These are phyloP conservation scores for Cladosporium sp. DNA, from an alignment of 2,329 filamentous ascomycete genomes.

Conservation along the genomic window DNA sequence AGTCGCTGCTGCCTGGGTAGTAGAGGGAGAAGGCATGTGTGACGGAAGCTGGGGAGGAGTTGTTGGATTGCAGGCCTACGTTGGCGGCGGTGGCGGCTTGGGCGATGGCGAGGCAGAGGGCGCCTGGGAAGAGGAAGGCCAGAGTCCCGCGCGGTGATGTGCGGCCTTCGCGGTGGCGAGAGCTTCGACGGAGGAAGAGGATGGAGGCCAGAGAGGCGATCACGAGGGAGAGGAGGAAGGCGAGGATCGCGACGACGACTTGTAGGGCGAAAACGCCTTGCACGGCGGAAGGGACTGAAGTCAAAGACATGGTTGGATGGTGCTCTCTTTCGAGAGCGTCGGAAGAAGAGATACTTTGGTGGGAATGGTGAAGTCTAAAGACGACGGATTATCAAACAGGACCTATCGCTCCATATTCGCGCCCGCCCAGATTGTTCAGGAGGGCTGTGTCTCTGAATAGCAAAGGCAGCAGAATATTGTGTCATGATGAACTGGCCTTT, in stretches of 20 bases:
- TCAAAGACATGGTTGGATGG: constrained; percentile 9
- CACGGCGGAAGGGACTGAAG: not conserved
- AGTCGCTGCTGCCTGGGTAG: not conserved
- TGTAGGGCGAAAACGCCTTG: constrained; percentile 12
- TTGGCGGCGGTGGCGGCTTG: constrained; percentile 3
- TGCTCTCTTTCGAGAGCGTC: too few species aligned
- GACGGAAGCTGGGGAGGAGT: not conserved
- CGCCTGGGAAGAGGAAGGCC: constrained; percentile 5
- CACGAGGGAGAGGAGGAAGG: constrained; percentile 3
- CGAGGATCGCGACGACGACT: constrained; percentile 6
- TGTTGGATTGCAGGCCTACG: not conserved
- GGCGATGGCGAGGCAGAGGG: constrained; percentile 9
- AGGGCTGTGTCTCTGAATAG: too few species aligned
- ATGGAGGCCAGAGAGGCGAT: not conserved
- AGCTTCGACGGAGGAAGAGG: not conserved
- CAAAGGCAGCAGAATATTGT: too few species aligned
- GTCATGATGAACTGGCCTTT: too few species aligned
- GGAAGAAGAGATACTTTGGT: too few species aligned
- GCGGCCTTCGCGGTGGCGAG: not conserved
- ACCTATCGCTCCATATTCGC: too few species aligned
- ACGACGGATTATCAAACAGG: too few species aligned
- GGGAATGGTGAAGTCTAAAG: too few species aligned
- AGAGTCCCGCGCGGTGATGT: constrained; percentile 6
- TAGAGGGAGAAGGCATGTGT: constrained; percentile 1
- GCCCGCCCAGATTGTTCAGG: too few species aligned